These are phyloP conservation scores for Talaromyces sp. DNA, from an alignment of 2,329 filamentous ascomycete genomes.

Conservation along the genomic window DNA sequence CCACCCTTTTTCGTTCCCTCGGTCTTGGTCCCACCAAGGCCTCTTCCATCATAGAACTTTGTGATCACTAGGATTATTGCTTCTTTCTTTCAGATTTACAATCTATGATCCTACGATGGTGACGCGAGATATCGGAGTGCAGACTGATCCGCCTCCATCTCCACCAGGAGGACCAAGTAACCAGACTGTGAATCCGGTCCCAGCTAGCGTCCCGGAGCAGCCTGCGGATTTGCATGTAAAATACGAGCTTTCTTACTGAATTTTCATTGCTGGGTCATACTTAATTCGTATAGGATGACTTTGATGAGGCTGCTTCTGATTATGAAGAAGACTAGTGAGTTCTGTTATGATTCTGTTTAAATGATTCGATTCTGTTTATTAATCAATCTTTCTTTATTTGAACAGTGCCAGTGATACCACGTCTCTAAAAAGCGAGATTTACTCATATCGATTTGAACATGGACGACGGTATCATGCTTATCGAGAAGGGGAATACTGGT, in stretches of 20 bases:
- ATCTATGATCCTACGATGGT: neutral
- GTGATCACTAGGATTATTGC: neutral
- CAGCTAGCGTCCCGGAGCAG: neutral
- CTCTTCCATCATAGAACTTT: neutral
- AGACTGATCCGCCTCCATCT: neutral
- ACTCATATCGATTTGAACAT: slow-evolving; percentile 21
- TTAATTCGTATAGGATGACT: neutral
- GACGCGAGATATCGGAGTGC: slow-evolving; percentile 2
- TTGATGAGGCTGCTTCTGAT: neutral
- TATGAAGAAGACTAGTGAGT: slow-evolving; percentile 7
- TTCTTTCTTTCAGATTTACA: neutral
- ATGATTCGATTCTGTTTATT: neutral
- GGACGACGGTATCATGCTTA: slow-evolving; percentile 28
- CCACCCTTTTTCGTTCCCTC: neutral
- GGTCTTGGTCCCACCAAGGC: neutral
- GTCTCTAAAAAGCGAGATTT: slow-evolving; percentile 15
- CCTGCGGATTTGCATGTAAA: neutral
- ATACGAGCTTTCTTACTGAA: neutral
- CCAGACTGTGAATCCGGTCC: neutral
- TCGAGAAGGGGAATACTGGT: slow-evolving; percentile 11
- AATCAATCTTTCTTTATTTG: neutral
- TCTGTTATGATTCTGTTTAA: neutral
- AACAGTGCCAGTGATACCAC: slow-evolving; percentile 14
- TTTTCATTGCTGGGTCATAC: neutral
- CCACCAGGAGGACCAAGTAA: neutral